Evolutionary conservation across 495 filamentous ascomycete species (phyloP).

Genomic region (Thozetella sp.): DNA sequence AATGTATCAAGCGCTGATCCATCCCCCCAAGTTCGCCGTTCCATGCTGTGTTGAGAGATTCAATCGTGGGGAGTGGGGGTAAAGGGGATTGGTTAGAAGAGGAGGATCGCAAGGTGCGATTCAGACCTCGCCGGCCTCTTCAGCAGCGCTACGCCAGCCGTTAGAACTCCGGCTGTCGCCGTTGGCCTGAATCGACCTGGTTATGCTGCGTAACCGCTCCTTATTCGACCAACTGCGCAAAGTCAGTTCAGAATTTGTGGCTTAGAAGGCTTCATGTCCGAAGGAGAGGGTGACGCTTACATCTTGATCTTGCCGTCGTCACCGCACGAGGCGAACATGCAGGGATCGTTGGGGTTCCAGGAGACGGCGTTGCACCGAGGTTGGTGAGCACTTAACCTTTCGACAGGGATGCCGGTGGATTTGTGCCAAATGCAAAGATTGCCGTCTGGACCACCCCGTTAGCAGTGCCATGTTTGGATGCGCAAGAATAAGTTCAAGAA

Average conservation of each 20-base stretch:
- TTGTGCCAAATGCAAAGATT: conserved; percentile 89
- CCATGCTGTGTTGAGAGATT: conserved; percentile 16
- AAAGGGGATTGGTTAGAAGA: too few species aligned
- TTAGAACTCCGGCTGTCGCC: conserved; percentile 8
- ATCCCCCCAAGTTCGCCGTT: conserved; percentile 16
- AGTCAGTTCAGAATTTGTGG: neutral
- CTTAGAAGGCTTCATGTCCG: neutral
- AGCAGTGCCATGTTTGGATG: neutral
- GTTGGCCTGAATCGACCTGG: conserved; percentile 9
- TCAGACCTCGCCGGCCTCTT: neutral
- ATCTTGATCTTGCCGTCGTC: conserved; percentile 88
- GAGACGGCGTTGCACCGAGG: conserved; percentile 85
- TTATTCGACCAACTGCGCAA: conserved; percentile 25
- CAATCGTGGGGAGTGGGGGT: too few species aligned
- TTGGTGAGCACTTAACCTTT: conserved; percentile 73
- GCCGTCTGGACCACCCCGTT: conserved; percentile 57
- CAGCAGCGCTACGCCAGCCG: conserved; percentile 4
- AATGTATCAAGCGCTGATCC: conserved; percentile 6
- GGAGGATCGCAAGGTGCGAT: neutral
- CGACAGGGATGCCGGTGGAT: conserved; percentile 72
- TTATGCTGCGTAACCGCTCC: conserved; percentile 8
- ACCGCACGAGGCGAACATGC: conserved; percentile 89
- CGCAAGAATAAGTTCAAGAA: neutral
- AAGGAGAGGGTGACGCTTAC: conserved; percentile 49
- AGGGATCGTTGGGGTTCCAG: conserved; percentile 84